phyloP scores from a whole-genome alignment of 177 flowering plant genomes.

The Tripterygium wilfordii region DNA sequence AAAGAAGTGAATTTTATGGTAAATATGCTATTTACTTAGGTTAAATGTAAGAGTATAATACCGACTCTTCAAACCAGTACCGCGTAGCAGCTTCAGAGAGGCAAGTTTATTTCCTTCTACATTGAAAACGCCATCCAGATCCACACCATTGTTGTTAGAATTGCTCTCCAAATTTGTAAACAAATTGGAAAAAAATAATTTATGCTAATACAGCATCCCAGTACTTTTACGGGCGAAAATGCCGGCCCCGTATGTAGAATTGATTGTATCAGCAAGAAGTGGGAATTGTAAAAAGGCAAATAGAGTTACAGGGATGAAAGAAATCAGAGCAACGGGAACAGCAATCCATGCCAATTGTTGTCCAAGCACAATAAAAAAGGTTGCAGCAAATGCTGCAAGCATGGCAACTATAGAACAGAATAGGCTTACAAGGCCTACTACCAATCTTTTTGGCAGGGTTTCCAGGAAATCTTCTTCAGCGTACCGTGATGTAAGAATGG shows the following conservation, averaged over 20 bases:
- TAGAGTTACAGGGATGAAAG: background rate
- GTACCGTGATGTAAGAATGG: conserved; percentile 26
- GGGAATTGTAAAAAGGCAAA: conserved; percentile 5
- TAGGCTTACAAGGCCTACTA: conserved; percentile 18
- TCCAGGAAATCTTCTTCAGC: conserved; percentile 26
- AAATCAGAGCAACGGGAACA: background rate
- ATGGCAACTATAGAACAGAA: conserved; percentile 22
- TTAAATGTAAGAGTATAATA: no score
- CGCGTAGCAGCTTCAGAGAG: no score
- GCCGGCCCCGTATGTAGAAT: conserved; percentile 2
- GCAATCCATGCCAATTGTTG: background rate
- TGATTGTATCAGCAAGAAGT: background rate
- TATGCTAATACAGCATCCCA: background rate
- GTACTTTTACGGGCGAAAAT: conserved; percentile 1
- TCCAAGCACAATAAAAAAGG: background rate
- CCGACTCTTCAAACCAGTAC: no score
- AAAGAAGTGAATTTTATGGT: no score
- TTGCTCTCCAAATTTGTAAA: no score
- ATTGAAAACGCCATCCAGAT: no score
- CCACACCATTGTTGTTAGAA: no score
- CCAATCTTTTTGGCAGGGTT: conserved; percentile 18
- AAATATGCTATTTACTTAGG: no score
- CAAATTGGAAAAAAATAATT: no score
- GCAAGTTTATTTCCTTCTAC: no score
- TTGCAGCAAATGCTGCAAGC: conserved; percentile 21